A percentile compares a stretch with the other conserved stretches of the same genome.
These are phyloP conservation scores for Gremmenia infestans DNA, from an alignment of 2,329 filamentous ascomycete species.

Conservation along the genomic window DNA sequence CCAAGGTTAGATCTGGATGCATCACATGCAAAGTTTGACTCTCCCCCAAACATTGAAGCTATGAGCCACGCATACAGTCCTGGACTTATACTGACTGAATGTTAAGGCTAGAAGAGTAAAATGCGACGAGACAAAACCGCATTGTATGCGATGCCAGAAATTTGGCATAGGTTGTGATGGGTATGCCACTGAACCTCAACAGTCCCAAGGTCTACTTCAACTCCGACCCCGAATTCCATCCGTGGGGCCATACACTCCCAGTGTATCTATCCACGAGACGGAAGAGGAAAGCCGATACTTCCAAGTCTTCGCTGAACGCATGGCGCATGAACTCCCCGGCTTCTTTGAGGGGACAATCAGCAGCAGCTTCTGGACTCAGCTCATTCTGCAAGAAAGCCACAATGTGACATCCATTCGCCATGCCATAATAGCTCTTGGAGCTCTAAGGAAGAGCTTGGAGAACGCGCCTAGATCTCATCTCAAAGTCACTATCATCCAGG, in stretches of 20 bases:
- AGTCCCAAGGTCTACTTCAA: slow-evolving; percentile 11
- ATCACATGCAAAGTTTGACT: slow-evolving; percentile 60
- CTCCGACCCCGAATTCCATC: slow-evolving; percentile 30
- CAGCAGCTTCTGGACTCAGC: slow-evolving; percentile 54
- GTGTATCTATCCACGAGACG: slow-evolving; percentile 42
- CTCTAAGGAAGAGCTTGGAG: slow-evolving; percentile 60
- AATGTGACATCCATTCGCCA: slow-evolving; percentile 55
- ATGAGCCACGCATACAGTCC: background rate
- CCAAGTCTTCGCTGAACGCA: slow-evolving; percentile 54
- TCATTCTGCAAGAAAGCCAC: slow-evolving; percentile 59
- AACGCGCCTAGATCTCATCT: slow-evolving; percentile 22
- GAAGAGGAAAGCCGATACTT: slow-evolving; percentile 55
- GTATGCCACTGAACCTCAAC: slow-evolving; percentile 39
- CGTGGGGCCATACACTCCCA: slow-evolving; percentile 18
- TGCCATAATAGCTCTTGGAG: slow-evolving; percentile 61
- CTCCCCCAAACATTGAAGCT: background rate
- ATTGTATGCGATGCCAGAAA: slow-evolving; percentile 56
- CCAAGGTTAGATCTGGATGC: slow-evolving; percentile 63
- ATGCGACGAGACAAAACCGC: slow-evolving; percentile 59
- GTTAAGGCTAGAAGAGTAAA: slow-evolving; percentile 52
- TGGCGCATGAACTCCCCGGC: slow-evolving; percentile 58
- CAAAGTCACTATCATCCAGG: slow-evolving; percentile 33
- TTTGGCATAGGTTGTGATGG: slow-evolving; percentile 56
- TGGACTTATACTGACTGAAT: slow-evolving; percentile 10
- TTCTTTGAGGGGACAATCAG: slow-evolving; percentile 50